A percentile compares a stretch with the other conserved stretches of the same genome.
Conservation (phyloP, 2,329 filamentous ascomycete species). For the Capronia coronata region DNA sequence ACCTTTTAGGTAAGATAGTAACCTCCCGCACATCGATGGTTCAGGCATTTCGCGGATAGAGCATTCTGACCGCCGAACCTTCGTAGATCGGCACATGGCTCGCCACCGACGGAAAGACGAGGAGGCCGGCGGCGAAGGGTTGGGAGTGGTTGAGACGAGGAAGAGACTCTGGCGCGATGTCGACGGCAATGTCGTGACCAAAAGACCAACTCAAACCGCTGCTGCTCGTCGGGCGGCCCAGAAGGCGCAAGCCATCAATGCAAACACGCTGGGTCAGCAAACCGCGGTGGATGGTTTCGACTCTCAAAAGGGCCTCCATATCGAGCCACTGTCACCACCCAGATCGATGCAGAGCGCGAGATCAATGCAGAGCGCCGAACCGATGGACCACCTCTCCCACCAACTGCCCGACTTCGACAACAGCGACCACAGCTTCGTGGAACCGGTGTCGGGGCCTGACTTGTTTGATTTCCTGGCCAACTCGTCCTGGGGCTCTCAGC, state of each 20-base stretch:
- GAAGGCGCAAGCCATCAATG: too few species aligned
- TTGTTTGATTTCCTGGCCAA: conserved; percentile 23
- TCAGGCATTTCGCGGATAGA: too few species aligned
- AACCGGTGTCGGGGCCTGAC: too few species aligned
- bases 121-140: conserved; percentile 45
- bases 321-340: conserved; percentile 17
- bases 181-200: conserved; percentile 44
- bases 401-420: too few species aligned
- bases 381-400: too few species aligned
- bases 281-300: too few species aligned
- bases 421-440: too few species aligned
- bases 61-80: conserved; percentile 2
- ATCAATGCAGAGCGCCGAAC: too few species aligned
- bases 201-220: conserved; percentile 29
- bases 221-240: too few species aligned
- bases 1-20: conserved; percentile 53
- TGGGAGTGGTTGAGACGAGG: conserved; percentile 45
- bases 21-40: too few species aligned
- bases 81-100: conserved; percentile 39
- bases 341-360: conserved; percentile 10
- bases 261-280: too few species aligned
- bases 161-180: conserved; percentile 45
- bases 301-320: too few species aligned
- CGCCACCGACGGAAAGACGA: conserved; percentile 48
- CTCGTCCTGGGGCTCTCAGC: conserved; percentile 15